phyloP scores from a whole-genome alignment of 2,329 filamentous ascomycete species.

The Zymoseptoria brevis region DNA sequence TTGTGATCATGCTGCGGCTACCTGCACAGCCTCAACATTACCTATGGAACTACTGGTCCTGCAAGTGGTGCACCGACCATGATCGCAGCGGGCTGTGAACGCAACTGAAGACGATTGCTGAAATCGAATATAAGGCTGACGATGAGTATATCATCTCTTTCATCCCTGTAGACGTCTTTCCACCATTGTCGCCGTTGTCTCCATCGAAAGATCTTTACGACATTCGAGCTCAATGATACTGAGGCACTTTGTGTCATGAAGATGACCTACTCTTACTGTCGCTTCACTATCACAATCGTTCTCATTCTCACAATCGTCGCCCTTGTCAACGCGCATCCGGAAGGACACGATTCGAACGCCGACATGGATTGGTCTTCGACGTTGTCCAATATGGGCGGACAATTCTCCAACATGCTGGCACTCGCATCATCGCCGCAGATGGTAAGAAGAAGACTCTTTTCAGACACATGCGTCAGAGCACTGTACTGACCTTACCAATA shows the following conservation, averaged over 20 bases:
- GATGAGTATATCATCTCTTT: not conserved
- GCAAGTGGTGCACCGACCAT: not conserved
- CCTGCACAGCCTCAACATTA: not conserved
- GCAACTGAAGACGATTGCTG: not conserved
- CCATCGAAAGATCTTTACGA: not conserved
- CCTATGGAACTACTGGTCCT: not conserved
- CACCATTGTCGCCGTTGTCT: not conserved
- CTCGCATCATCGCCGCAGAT: slow-evolving; percentile 5
- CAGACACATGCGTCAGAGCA: too few relatives aligned
- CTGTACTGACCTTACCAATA: slow-evolving; percentile 1
- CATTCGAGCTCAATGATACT: not conserved
- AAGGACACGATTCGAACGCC: slow-evolving; percentile 5
- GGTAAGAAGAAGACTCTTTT: slow-evolving; percentile 3
- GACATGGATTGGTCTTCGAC: not conserved
- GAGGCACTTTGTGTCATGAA: not conserved
- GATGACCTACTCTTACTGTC: slow-evolving; percentile 4
- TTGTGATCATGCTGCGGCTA: not conserved
- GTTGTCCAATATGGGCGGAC: slow-evolving; percentile 3
- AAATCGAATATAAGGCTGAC: not conserved
- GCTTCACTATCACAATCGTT: slow-evolving; percentile 3
- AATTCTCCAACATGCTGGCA: slow-evolving; percentile 7
- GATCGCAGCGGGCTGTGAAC: not conserved
- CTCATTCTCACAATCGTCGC: slow-evolving; percentile 2
- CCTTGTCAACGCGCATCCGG: slow-evolving; percentile 3
- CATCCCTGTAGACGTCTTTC: not conserved